Percentiles rank a stretch among this genome's conserved stretches.
Conservation (phyloP, 768 basidiomycete species). For the Tricholoma furcatifolium region DNA sequence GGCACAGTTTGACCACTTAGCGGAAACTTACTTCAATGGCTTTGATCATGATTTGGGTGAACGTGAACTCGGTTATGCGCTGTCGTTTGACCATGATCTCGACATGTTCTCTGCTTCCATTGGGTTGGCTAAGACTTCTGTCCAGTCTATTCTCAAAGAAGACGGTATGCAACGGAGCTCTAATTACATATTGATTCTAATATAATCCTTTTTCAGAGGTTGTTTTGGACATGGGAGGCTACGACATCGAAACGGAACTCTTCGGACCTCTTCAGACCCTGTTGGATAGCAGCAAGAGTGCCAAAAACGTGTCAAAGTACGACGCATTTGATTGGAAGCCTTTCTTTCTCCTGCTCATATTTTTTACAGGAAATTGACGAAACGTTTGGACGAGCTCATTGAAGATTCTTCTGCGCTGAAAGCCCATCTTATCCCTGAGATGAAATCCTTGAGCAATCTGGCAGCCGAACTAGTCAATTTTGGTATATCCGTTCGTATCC, state of each 20-base stretch:
- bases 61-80: conserved; percentile 79
- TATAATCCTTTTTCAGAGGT: conserved; percentile 49
- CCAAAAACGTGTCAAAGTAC: conserved; percentile 78
- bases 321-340: conserved; percentile 21
- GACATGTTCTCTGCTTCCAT: conserved; percentile 94
- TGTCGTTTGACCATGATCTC: conserved; percentile 85
- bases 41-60: conserved; percentile 90
- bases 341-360: neutral
- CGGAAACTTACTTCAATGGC: conserved; percentile 80
- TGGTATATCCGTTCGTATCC: conserved; percentile 72
- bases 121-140: conserved; percentile 84
- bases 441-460: conserved; percentile 68
- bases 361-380: conserved; percentile 79
- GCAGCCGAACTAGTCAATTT: conserved; percentile 87
- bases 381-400: conserved; percentile 79
- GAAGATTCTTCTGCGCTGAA: conserved; percentile 72
- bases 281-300: conserved; percentile 77
- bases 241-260: conserved; percentile 72
- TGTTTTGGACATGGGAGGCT: conserved; percentile 67
- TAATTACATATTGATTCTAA: neutral
- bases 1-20: conserved; percentile 90
- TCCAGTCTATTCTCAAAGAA: conserved; percentile 71
- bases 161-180: conserved; percentile 48
- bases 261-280: conserved; percentile 82
- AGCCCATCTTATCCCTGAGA: conserved; percentile 65